Conservation (phyloP, 2,329 filamentous ascomycete genomes). For the Beauveria brongniartii region DNA sequence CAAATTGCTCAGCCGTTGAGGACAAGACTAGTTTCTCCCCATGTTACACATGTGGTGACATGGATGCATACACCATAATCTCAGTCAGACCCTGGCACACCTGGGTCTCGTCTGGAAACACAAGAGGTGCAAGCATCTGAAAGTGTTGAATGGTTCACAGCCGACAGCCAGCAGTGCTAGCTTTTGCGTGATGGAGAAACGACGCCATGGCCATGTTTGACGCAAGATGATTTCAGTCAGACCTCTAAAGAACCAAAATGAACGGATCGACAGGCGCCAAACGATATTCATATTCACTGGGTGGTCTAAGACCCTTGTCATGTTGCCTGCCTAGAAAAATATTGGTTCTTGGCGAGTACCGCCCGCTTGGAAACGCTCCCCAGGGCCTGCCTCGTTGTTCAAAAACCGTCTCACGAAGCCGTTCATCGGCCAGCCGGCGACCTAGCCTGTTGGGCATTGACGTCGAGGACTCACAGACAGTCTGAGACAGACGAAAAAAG, state of each 20-base stretch:
- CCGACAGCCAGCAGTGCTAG: no score
- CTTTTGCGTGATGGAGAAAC: neutral
- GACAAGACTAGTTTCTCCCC: neutral
- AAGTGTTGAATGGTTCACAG: no score
- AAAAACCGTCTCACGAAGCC: no score
- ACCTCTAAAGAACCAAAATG: neutral
- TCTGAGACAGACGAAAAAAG: neutral
- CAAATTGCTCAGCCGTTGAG: neutral
- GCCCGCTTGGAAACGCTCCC: no score
- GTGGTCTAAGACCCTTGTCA: no score
- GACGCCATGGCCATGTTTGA: conserved; percentile 3
- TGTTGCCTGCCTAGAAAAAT: neutral
- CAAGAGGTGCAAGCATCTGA: no score
- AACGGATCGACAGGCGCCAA: neutral
- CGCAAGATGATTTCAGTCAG: neutral
- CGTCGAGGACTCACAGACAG: no score
- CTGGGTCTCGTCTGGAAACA: neutral
- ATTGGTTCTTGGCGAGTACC: neutral
- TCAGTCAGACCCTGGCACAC: neutral
- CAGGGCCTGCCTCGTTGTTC: no score
- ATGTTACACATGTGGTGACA: neutral
- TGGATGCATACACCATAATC: neutral
- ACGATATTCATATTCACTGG: no score
- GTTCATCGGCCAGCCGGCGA: neutral
- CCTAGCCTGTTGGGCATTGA: no score